A percentile compares a stretch with the other conserved stretches of the same genome.
Evolutionary conservation across 805 yeast genomes (phyloP).

Genomic region (Saccharomyces jurei): DNA sequence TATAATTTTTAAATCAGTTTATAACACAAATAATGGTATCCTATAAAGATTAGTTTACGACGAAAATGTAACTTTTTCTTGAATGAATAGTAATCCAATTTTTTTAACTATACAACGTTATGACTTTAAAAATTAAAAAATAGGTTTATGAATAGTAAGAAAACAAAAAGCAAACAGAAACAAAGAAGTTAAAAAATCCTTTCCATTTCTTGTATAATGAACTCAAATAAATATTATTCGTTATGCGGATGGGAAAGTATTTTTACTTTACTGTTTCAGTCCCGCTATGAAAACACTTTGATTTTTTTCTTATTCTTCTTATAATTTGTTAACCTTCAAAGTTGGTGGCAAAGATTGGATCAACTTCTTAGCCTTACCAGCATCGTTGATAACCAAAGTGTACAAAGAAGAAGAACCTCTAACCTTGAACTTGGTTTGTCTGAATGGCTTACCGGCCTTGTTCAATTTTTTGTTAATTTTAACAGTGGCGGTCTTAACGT

Average conservation of each 20-base stretch:
- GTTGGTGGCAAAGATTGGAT: slow-evolving; percentile 96
- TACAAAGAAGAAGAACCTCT: slow-evolving; percentile 92
- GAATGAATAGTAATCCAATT: not conserved
- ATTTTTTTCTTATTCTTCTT: slow-evolving; percentile 13
- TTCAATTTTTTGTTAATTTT: slow-evolving; percentile 82
- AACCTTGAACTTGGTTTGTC: slow-evolving; percentile 97
- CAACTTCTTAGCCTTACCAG: slow-evolving; percentile 94
- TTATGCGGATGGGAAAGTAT: not conserved
- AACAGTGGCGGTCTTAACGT: slow-evolving; percentile 87
- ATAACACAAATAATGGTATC: not conserved
- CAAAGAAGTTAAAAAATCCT: not conserved
- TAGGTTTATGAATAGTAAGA: not conserved
- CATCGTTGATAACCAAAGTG: slow-evolving; percentile 92
- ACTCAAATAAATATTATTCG: not conserved
- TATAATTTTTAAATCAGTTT: not conserved
- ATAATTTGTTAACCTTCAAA: slow-evolving; percentile 55
- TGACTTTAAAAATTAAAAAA: not conserved
- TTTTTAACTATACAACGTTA: not conserved
- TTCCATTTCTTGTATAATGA: not conserved
- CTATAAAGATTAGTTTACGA: not conserved
- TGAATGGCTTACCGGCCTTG: slow-evolving; percentile 74
- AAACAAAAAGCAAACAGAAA: not conserved
- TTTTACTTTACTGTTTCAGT: not conserved
- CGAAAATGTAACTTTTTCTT: not conserved
- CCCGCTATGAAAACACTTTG: not conserved